Percentiles rank a stretch among this genome's conserved stretches.
phyloP scores from a whole-genome alignment of 768 basidiomycete species.

The Strobilomyces dryophilus region DNA sequence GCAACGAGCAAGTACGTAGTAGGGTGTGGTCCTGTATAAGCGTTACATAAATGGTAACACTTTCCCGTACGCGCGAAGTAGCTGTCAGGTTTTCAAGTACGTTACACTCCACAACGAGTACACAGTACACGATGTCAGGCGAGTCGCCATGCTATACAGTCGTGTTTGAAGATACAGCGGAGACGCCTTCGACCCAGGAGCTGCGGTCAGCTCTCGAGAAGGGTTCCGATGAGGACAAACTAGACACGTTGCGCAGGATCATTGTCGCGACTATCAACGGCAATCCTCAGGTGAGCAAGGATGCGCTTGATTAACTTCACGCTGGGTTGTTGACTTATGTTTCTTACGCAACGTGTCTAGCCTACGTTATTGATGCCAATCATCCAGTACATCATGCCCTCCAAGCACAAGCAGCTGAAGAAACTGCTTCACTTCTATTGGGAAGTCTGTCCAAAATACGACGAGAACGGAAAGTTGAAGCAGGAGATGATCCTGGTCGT shows the following conservation, averaged over 20 bases:
- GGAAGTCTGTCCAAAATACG: conserved; percentile 98
- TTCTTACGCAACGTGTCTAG: conserved; percentile 36
- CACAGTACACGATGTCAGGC: conserved; percentile 43
- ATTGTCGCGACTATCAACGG: conserved; percentile 93
- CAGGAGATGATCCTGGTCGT: conserved; percentile 99
- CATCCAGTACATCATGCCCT: conserved; percentile 97
- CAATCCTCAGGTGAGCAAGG: conserved; percentile 70
- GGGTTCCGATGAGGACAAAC: conserved; percentile 93
- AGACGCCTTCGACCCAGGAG: conserved; percentile 78
- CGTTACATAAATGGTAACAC: conserved; percentile 2
- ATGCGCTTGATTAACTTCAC: background rate
- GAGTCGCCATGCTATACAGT: conserved; percentile 75
- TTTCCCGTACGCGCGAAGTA: conserved; percentile 5
- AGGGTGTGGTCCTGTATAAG: too few species aligned
- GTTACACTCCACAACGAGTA: conserved; percentile 34
- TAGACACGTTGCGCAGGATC: conserved; percentile 93
- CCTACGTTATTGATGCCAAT: conserved; percentile 95
- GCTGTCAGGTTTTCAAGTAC: background rate
- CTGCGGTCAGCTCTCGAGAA: conserved; percentile 84
- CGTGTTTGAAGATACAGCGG: conserved; percentile 67
- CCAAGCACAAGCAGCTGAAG: conserved; percentile 93
- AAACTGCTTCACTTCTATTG: conserved; percentile 95
- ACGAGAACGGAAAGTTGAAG: conserved; percentile 95
- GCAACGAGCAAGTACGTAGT: too few species aligned
- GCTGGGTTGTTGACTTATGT: background rate